These are phyloP conservation scores for Isabelozyma pseudorhagii DNA, from an alignment of 805 yeast species.

Conservation along the genomic window DNA sequence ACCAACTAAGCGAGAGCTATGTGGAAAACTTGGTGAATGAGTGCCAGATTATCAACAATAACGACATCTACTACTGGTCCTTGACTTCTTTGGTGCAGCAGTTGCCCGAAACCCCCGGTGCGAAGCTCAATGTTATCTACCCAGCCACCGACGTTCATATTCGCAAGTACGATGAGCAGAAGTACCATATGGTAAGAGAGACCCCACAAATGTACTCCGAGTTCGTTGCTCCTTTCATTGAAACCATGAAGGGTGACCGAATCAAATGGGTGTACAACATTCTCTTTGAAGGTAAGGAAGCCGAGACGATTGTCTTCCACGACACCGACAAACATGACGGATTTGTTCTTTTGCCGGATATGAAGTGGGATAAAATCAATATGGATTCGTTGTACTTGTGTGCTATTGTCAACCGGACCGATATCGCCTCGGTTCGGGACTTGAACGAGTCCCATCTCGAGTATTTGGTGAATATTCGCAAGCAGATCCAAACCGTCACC, in stretches of 20 bases:
- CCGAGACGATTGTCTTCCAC: slow-evolving; percentile 72
- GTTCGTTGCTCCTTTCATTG: slow-evolving; percentile 72
- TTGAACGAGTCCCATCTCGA: slow-evolving; percentile 55
- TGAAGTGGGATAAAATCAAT: slow-evolving; percentile 89
- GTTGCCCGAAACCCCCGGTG: slow-evolving; percentile 49
- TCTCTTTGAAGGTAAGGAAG: slow-evolving; percentile 75
- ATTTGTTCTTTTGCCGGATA: slow-evolving; percentile 82
- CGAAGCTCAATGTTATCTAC: slow-evolving; percentile 72
- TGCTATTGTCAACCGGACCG: slow-evolving; percentile 67
- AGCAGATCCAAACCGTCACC: slow-evolving; percentile 47
- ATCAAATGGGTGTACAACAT: slow-evolving; percentile 90
- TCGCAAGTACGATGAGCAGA: slow-evolving; percentile 64
- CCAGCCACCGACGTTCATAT: slow-evolving; percentile 91
- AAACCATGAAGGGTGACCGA: slow-evolving; percentile 70
- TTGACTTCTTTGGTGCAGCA: slow-evolving; percentile 48
- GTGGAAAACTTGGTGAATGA: slow-evolving; percentile 13
- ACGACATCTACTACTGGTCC: slow-evolving; percentile 89
- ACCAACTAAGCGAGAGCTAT: slow-evolving; percentile 5
- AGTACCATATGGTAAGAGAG: slow-evolving; percentile 63
- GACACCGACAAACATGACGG: slow-evolving; percentile 55
- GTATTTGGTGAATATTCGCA: slow-evolving; percentile 50
- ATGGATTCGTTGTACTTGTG: slow-evolving; percentile 72
- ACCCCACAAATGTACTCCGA: slow-evolving; percentile 71
- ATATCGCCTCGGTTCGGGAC: slow-evolving; percentile 75
- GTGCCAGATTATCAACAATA: slow-evolving; percentile 48